These are phyloP conservation scores for Tolypocladium guangdongense DNA, from an alignment of 2,329 filamentous ascomycete genomes.

Conservation along the genomic window DNA sequence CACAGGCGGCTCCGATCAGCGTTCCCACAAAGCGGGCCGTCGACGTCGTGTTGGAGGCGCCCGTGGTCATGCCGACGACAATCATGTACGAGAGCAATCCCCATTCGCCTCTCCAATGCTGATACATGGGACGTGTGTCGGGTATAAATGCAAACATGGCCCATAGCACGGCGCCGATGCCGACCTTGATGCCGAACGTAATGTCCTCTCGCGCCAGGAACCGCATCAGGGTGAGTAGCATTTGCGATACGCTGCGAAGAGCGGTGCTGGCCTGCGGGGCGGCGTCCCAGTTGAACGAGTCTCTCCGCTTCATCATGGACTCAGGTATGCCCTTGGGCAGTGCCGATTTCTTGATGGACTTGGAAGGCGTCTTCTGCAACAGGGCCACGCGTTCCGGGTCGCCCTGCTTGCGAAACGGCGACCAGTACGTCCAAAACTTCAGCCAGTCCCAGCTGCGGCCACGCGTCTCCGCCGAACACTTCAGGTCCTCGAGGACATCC, in stretches of 20 bases:
- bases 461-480: slow-evolving; percentile 54
- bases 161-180: slow-evolving; percentile 78
- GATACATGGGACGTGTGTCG: slow-evolving; percentile 66
- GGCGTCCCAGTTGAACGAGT: slow-evolving; percentile 46
- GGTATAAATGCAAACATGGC: slow-evolving; percentile 81
- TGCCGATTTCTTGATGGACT: slow-evolving; percentile 40
- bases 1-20: slow-evolving; percentile 64
- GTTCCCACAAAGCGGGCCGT: slow-evolving; percentile 81
- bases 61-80: slow-evolving; percentile 95
- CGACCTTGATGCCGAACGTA: slow-evolving; percentile 83
- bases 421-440: slow-evolving; percentile 53
- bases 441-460: slow-evolving; percentile 74
- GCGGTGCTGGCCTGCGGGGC: slow-evolving; percentile 33
- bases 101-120: slow-evolving; percentile 92
- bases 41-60: slow-evolving; percentile 88
- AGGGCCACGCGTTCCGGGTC: slow-evolving; percentile 33
- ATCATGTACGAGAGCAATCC: slow-evolving; percentile 95
- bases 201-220: slow-evolving; percentile 45
- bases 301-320: slow-evolving; percentile 38
- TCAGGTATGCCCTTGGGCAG: slow-evolving; percentile 46
- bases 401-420: slow-evolving; percentile 4
- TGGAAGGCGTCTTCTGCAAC: slow-evolving; percentile 28
- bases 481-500: slow-evolving; percentile 75
- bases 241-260: slow-evolving; percentile 34
- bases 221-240: slow-evolving; percentile 32